A percentile compares a stretch with the other conserved stretches of the same genome.
These are phyloP conservation scores for Plasmodium berghei DNA, from an alignment of 169 alveolate species.

Conservation along the genomic window DNA sequence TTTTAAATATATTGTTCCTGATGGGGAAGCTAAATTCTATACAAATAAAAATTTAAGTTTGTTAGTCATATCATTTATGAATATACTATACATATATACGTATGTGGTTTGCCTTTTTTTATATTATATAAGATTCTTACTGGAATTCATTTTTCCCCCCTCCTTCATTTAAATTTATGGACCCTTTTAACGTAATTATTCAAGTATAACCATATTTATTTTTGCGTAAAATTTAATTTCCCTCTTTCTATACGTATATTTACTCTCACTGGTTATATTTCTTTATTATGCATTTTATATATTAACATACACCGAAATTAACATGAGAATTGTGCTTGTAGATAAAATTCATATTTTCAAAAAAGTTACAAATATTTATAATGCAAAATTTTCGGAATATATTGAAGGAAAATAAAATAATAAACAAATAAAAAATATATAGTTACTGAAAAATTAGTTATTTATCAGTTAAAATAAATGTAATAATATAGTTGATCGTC, in stretches of 20 bases:
- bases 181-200: neutral
- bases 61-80: neutral
- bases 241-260: neutral
- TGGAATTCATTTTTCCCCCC: constrained; percentile 36
- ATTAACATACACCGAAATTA: too few species aligned
- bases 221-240: neutral
- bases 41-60: neutral
- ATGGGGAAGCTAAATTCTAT: constrained; percentile 33
- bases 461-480: too few species aligned
- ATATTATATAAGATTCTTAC: constrained; percentile 10
- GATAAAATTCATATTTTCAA: too few species aligned
- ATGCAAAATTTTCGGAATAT: too few species aligned
- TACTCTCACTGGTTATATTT: neutral
- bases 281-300: too few species aligned
- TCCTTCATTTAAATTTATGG: constrained; percentile 40
- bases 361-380: too few species aligned
- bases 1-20: constrained; percentile 31
- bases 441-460: too few species aligned
- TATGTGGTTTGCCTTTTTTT: constrained; percentile 1
- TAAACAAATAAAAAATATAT: too few species aligned
- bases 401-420: too few species aligned
- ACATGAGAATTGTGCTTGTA: too few species aligned
- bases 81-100: neutral
- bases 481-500: too few species aligned
- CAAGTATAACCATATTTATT: constrained; percentile 4